Evolutionary conservation across 352 stramenopile species (phyloP).

Genomic region (Phytophthora capsici): DNA sequence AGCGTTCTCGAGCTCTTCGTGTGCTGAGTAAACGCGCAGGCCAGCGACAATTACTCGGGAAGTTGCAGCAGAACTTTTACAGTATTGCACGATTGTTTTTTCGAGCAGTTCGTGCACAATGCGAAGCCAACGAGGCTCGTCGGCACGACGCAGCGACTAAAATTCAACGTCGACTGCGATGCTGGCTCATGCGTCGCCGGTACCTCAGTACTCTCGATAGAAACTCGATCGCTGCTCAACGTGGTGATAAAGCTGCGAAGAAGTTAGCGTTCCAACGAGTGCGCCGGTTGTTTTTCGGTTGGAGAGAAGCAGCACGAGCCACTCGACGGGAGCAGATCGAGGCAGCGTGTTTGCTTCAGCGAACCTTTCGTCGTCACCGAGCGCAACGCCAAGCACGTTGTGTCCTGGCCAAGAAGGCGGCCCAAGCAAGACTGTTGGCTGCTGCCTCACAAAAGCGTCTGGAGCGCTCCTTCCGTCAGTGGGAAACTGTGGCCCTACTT

Average conservation of each 20-base stretch:
- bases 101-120: slow-evolving; percentile 40
- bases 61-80: slow-evolving; percentile 49
- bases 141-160: slow-evolving; percentile 46
- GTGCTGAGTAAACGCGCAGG: slow-evolving; percentile 44
- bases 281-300: slow-evolving; percentile 32
- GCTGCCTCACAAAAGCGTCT: slow-evolving; percentile 59
- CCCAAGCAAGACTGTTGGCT: slow-evolving; percentile 51
- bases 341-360: slow-evolving; percentile 55
- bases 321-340: slow-evolving; percentile 23
- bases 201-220: slow-evolving; percentile 48
- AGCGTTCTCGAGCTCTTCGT: slow-evolving; percentile 26
- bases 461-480: slow-evolving; percentile 63
- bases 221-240: slow-evolving; percentile 27
- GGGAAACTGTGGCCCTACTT: slow-evolving; percentile 51
- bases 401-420: slow-evolving; percentile 57
- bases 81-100: slow-evolving; percentile 57
- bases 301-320: slow-evolving; percentile 19
- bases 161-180: slow-evolving; percentile 52
- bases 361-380: slow-evolving; percentile 47
- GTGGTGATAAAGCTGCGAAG: slow-evolving; percentile 33
- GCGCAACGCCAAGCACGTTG: slow-evolving; percentile 50
- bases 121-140: slow-evolving; percentile 40
- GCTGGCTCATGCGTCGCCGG: slow-evolving; percentile 52
- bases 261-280: slow-evolving; percentile 34
- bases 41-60: slow-evolving; percentile 48